A percentile compares a stretch with the other conserved stretches of the same genome.
Evolutionary conservation across 306 rosid species (phyloP).

Genomic region (Canavalia gladiata): DNA sequence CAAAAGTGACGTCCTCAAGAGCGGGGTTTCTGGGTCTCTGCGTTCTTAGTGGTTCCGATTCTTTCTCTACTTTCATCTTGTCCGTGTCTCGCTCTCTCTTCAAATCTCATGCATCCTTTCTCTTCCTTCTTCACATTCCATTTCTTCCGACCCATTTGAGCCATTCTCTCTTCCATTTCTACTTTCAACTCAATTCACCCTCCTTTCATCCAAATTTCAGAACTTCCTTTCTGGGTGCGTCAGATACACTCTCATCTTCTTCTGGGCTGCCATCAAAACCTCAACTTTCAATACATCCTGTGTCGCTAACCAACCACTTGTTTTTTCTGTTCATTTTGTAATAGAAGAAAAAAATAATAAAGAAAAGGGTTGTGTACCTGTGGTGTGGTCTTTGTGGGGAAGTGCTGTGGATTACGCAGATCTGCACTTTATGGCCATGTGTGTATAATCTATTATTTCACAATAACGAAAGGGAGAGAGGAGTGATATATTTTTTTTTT

Average conservation of each 20-base stretch:
- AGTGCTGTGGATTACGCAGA: constrained; percentile 46
- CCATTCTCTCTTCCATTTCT: background rate
- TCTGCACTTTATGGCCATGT: constrained; percentile 50
- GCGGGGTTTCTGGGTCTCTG: constrained; percentile 26
- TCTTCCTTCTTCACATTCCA: constrained; percentile 31
- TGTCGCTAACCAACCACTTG: background rate
- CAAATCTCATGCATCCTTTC: background rate
- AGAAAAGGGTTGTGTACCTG: background rate
- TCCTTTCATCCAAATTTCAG: background rate
- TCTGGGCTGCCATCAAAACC: constrained; percentile 5
- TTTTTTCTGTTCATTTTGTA: background rate
- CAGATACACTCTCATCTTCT: background rate
- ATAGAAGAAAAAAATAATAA: background rate
- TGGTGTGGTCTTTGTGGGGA: background rate
- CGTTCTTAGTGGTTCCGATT: constrained; percentile 47
- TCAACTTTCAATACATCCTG: background rate
- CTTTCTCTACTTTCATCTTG: constrained; percentile 45
- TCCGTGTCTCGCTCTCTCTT: constrained; percentile 47
- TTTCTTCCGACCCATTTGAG: background rate
- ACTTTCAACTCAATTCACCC: constrained; percentile 1
- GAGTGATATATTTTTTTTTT: background rate
- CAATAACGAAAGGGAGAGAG: constrained; percentile 29
- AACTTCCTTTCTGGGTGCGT: constrained; percentile 40
- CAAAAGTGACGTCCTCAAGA: constrained; percentile 18
- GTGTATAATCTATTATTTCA: constrained; percentile 23